These are phyloP conservation scores for Fusarium multiceps DNA, from an alignment of 2,329 filamentous ascomycete species.

Conservation along the genomic window DNA sequence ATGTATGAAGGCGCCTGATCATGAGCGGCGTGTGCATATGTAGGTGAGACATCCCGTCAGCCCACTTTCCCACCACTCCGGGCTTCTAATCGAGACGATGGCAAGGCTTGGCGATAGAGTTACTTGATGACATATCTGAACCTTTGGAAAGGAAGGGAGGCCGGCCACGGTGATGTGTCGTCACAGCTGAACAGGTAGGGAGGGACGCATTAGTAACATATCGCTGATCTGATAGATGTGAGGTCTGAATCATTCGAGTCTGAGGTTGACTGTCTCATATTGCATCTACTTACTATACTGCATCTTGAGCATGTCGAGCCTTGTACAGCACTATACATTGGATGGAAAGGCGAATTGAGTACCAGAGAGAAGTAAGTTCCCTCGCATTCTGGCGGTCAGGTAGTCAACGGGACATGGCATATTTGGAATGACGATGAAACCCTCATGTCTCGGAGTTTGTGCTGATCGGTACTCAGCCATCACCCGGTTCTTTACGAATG, in stretches of 20 bases:
- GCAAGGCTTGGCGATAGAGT: background rate
- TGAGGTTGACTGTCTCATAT: background rate
- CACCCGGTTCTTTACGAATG: background rate
- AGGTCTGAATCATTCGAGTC: background rate
- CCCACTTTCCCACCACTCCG: background rate
- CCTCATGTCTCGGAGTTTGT: constrained; percentile 21
- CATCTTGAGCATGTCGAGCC: background rate
- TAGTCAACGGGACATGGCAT: background rate
- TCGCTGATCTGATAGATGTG: background rate
- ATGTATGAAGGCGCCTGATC: background rate
- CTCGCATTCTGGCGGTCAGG: constrained; percentile 11
- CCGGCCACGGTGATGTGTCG: background rate
- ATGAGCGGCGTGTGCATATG: background rate
- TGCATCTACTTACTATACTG: background rate
- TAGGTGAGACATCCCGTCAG: constrained; percentile 11
- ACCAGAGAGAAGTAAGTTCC: background rate
- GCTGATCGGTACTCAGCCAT: background rate
- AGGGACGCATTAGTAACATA: background rate
- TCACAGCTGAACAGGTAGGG: background rate
- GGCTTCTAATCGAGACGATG: background rate
- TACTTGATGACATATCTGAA: background rate
- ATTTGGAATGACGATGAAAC: constrained; percentile 31
- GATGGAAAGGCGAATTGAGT: background rate
- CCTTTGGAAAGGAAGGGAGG: background rate
- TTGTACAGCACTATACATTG: background rate